These are phyloP conservation scores for Tuber microsphaerosporum DNA, from an alignment of 495 filamentous ascomycete species.

Conservation along the genomic window DNA sequence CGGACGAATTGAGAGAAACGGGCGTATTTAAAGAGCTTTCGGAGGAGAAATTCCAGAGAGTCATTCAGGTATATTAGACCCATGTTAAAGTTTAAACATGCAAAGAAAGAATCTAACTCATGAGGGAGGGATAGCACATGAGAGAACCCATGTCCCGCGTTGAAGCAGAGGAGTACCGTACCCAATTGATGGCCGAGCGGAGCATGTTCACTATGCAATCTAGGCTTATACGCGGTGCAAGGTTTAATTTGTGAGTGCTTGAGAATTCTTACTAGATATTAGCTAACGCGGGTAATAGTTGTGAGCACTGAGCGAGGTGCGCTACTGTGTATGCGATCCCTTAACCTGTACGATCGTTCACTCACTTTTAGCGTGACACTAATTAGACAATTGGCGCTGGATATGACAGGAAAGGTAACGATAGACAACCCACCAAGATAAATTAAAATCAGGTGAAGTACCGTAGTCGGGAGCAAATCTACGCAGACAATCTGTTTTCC, in stretches of 20 bases:
- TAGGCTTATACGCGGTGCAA: neutral
- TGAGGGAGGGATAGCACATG: neutral
- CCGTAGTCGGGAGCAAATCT: too few species aligned
- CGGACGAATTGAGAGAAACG: conserved; percentile 16
- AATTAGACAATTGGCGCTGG: too few species aligned
- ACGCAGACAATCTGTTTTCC: too few species aligned
- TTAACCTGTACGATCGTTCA: too few species aligned
- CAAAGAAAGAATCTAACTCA: neutral
- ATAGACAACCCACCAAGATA: too few species aligned
- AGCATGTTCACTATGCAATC: conserved; percentile 8
- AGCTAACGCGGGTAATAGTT: neutral
- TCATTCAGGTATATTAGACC: conserved; percentile 16
- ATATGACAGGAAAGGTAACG: too few species aligned
- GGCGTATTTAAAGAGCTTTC: conserved; percentile 36
- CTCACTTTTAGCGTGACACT: too few species aligned
- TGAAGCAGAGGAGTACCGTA: conserved; percentile 45
- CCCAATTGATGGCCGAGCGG: conserved; percentile 49
- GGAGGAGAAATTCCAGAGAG: conserved; percentile 37
- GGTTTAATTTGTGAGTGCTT: neutral
- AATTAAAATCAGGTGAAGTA: too few species aligned
- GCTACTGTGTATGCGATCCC: neutral
- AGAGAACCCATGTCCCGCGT: conserved; percentile 43
- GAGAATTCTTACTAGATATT: neutral
- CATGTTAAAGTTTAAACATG: neutral
- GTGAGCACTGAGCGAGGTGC: neutral